Evolutionary conservation across 129 eudicot genomes (phyloP).

Genomic region (Chrysanthemum makinoi): DNA sequence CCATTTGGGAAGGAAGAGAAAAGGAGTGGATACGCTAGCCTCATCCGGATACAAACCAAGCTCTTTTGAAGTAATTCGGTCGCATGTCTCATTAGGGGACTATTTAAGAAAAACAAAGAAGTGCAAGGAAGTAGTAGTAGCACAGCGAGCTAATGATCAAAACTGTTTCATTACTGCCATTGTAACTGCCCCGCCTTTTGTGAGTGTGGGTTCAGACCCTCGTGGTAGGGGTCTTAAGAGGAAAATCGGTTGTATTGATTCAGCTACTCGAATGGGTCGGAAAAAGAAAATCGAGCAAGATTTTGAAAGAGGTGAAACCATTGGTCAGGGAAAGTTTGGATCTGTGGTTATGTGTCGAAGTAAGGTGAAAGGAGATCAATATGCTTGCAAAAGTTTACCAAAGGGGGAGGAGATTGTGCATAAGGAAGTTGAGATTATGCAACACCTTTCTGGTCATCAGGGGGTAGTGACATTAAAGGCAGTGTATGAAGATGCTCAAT

Average conservation of each 20-base stretch:
- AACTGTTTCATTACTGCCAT: slow-evolving; percentile 28
- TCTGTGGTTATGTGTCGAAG: slow-evolving; percentile 45
- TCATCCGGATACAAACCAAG: background rate
- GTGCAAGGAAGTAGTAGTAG: slow-evolving; percentile 37
- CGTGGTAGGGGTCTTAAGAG: slow-evolving; percentile 54
- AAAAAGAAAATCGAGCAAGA: slow-evolving; percentile 57
- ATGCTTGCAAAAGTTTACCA: slow-evolving; percentile 49
- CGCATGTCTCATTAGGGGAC: slow-evolving; percentile 42
- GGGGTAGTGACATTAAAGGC: slow-evolving; percentile 53
- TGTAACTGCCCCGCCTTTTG: slow-evolving; percentile 42
- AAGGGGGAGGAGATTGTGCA: slow-evolving; percentile 60
- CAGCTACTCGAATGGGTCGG: slow-evolving; percentile 45
- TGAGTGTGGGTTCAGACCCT: slow-evolving; percentile 31
- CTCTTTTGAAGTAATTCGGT: slow-evolving; percentile 13
- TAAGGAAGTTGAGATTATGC: slow-evolving; percentile 61
- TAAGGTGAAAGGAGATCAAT: slow-evolving; percentile 36
- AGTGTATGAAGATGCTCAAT: slow-evolving; percentile 50
- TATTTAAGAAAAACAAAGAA: slow-evolving; percentile 34
- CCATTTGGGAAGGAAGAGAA: slow-evolving; percentile 40
- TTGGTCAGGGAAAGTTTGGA: slow-evolving; percentile 59
- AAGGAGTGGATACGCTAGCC: slow-evolving; percentile 26
- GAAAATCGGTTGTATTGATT: slow-evolving; percentile 54
- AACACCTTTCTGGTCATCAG: slow-evolving; percentile 59
- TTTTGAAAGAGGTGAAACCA: slow-evolving; percentile 31
- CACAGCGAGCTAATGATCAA: slow-evolving; percentile 4